Base-by-base conservation (phyloP, 2,329 filamentous ascomycete species). In the Pseudogymnoascus verrucosus region DNA sequence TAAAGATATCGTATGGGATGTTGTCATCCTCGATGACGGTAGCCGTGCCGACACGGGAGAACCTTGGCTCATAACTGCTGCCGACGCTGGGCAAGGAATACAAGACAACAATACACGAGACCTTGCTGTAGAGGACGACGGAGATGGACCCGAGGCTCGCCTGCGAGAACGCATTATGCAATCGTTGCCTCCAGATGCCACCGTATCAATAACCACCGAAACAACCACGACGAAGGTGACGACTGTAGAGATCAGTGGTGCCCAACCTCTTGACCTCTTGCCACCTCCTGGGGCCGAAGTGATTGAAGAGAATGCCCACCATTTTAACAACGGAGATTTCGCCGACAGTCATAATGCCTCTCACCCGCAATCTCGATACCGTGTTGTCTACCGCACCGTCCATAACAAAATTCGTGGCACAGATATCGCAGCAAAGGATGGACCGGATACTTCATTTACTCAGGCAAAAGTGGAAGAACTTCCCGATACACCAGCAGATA, bases 1-100 rank as follows among this genome's bases (percentile, higher is more conserved):
- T 16, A 83, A 87, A 64, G 83, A 87, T 65, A 74, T 84, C 1
- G 77, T 89, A 7, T 89, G 86, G 86, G 86, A 89, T 69, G 82
- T 88, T 2, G 84, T 89, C 6, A 82, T 89, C 0, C 75, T 87
- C 14, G 80, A 83, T 64, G 79, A 85, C 68, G 83, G 83, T 7
- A 78, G 80, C 54, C 79, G 82, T 37, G 80, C 88, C 31, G 84
- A 87, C 65, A 76, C 86, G 4, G 73, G 78, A 66, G 37, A 66
- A 7, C 77, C 78, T 2, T 65, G 69, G 62, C 69, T 73, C 34
- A 67, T 72, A 60, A 70, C 65, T 6, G 68, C 70, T 28, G 62
- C 64, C 10, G 66, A 66, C 10, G 68, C 68, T 5, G 36, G 36
- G 11, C 60, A 68, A 26, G 69, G 68, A 57, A 66, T 79, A 2